Evolutionary conservation across 345 rosid species (phyloP).

Genomic region (Aurinia saxatilis): DNA sequence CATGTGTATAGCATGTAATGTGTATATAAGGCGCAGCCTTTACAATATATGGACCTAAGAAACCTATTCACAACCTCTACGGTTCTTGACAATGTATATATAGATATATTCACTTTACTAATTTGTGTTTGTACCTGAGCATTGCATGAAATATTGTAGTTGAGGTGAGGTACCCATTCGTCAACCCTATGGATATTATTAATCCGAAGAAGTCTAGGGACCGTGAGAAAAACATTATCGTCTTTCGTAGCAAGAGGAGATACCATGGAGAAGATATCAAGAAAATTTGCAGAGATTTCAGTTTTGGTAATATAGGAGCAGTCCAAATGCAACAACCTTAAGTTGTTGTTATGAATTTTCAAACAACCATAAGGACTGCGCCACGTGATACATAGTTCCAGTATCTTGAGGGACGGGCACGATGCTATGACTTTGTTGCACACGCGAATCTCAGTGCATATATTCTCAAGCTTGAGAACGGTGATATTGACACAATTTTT

Average conservation of each 20-base stretch:
- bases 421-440: background rate
- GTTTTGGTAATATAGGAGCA: background rate
- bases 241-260: background rate
- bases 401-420: background rate
- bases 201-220: background rate
- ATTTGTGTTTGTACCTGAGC: background rate
- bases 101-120: background rate
- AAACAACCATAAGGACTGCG: background rate
- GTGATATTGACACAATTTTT: background rate
- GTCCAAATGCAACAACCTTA: background rate
- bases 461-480: background rate
- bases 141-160: background rate
- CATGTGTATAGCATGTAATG: no score
- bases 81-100: no score
- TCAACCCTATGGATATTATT: no score
- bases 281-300: background rate
- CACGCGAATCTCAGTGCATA: background rate
- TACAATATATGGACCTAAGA: no score
- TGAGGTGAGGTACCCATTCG: background rate
- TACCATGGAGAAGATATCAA: background rate
- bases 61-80: no score
- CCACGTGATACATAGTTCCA: background rate
- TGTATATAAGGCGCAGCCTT: no score
- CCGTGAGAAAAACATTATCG: background rate
- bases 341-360: background rate